Evolutionary conservation across 2,329 filamentous ascomycete species (phyloP).

Genomic region (Sporothrix inflata): DNA sequence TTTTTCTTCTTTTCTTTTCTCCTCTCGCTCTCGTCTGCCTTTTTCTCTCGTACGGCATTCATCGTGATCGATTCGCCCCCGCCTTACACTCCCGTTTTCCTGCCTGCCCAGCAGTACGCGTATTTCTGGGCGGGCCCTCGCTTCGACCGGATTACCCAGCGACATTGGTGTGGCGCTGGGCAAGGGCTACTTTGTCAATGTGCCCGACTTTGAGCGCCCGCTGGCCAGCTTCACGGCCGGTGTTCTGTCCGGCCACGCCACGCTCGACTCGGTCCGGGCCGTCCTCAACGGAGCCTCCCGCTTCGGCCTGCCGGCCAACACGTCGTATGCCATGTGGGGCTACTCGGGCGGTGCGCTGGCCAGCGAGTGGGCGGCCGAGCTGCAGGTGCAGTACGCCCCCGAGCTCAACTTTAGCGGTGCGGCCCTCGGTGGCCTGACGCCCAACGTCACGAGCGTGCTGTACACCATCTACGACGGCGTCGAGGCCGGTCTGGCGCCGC

Average conservation of each 20-base stretch:
- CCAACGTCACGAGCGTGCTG: constrained; percentile 46
- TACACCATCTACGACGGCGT: constrained; percentile 39
- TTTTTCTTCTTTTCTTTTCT: too few relatives aligned
- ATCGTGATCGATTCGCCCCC: too few relatives aligned
- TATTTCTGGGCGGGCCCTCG: too few relatives aligned
- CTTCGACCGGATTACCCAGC: too few relatives aligned
- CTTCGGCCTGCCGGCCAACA: constrained; percentile 40
- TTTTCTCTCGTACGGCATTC: too few relatives aligned
- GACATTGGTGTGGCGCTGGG: constrained; percentile 44
- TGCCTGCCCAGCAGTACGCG: too few relatives aligned
- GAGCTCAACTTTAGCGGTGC: constrained; percentile 51
- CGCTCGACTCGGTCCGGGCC: constrained; percentile 49
- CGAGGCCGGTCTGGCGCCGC: constrained; percentile 44
- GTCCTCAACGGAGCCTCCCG: constrained; percentile 38
- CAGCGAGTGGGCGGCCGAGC: constrained; percentile 54
- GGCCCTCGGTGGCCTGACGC: constrained; percentile 51
- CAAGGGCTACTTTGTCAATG: constrained; percentile 49
- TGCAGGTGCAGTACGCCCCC: constrained; percentile 52
- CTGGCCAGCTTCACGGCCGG: constrained; percentile 49
- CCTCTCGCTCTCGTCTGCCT: too few relatives aligned
- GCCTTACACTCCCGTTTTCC: too few relatives aligned
- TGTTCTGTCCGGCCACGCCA: constrained; percentile 47
- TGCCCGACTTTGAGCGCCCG: constrained; percentile 51
- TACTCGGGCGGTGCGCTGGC: constrained; percentile 56
- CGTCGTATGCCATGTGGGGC: constrained; percentile 53